A percentile compares a stretch with the other conserved stretches of the same genome.
Conservation (phyloP, 192 early-diverging fungal genomes). For the Mortierella claussenii region DNA sequence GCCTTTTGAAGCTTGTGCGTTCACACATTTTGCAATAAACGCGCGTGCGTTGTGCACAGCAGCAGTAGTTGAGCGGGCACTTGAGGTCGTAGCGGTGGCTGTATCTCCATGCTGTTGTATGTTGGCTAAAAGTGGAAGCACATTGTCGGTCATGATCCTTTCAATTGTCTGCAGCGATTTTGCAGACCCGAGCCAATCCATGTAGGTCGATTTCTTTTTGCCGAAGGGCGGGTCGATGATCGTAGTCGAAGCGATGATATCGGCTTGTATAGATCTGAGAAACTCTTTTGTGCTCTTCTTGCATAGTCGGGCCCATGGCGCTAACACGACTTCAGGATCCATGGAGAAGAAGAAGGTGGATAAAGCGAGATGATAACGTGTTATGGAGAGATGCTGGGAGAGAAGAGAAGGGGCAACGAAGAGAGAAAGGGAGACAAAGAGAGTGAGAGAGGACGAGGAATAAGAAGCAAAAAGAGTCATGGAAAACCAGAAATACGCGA, state of each 20-base stretch:
- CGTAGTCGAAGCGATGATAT: neutral
- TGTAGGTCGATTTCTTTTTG: conserved; percentile 1
- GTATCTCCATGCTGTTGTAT: too few species aligned
- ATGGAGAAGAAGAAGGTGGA: neutral
- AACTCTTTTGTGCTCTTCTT: conserved; percentile 3
- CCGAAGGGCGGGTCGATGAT: neutral
- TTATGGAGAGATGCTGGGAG: too few species aligned
- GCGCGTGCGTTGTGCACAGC: neutral
- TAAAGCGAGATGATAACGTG: neutral
- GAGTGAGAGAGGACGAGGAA: too few species aligned
- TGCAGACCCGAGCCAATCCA: neutral
- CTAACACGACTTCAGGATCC: conserved; percentile 1
- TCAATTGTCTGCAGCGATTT: conserved; percentile 4
- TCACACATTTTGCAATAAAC: conserved; percentile 1
- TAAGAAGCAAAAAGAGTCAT: too few species aligned
- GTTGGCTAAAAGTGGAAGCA: neutral
- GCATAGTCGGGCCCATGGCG: conserved; percentile 1
- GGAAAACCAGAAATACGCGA: too few species aligned
- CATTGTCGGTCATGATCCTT: neutral
- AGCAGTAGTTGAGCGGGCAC: neutral
- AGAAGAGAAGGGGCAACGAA: too few species aligned
- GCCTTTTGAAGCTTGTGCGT: conserved; percentile 5
- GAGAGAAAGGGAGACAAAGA: too few species aligned
- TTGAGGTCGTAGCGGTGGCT: neutral
- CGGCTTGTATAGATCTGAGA: neutral